Percentiles rank a stretch among this genome's conserved stretches.
These are phyloP conservation scores for Trametes cinnabarina DNA, from an alignment of 768 basidiomycete genomes.

Conservation along the genomic window DNA sequence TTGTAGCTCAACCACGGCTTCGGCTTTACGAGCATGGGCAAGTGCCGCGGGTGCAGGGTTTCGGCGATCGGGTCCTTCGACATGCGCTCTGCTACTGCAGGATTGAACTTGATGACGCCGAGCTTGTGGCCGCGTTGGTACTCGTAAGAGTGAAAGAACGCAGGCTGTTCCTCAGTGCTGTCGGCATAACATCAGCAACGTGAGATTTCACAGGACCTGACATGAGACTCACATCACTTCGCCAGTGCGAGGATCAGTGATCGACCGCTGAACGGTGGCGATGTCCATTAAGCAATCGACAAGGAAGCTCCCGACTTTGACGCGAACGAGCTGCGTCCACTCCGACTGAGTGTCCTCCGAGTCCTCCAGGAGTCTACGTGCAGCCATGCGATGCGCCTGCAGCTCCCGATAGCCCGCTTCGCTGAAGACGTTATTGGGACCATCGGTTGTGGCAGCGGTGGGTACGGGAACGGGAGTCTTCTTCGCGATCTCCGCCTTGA, in stretches of 20 bases:
- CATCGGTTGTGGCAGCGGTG: constrained; percentile 22
- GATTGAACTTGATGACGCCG: constrained; percentile 88
- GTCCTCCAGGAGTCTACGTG: constrained; percentile 61
- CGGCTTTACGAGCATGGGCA: constrained; percentile 93
- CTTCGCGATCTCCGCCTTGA: constrained; percentile 79
- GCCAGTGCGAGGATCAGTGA: constrained; percentile 54
- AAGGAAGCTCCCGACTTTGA: constrained; percentile 78
- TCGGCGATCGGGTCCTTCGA: constrained; percentile 68
- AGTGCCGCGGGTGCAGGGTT: constrained; percentile 85
- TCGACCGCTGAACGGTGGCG: constrained; percentile 69
- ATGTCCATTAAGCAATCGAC: constrained; percentile 83
- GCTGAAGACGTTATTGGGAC: constrained; percentile 57
- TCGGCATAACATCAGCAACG: constrained; percentile 7
- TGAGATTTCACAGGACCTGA: background rate
- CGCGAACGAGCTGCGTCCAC: constrained; percentile 79
- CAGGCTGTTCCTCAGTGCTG: constrained; percentile 80
- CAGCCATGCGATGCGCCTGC: constrained; percentile 62
- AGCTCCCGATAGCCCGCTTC: constrained; percentile 59
- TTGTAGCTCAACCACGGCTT: constrained; percentile 80
- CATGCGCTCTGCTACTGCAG: constrained; percentile 71
- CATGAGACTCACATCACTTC: constrained; percentile 53
- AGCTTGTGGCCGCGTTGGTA: constrained; percentile 91
- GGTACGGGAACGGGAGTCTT: constrained; percentile 50
- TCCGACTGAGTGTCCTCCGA: constrained; percentile 59
- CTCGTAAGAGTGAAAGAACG: constrained; percentile 90